These are phyloP conservation scores for Albugo candida DNA, from an alignment of 352 stramenopile species.

Conservation along the genomic window DNA sequence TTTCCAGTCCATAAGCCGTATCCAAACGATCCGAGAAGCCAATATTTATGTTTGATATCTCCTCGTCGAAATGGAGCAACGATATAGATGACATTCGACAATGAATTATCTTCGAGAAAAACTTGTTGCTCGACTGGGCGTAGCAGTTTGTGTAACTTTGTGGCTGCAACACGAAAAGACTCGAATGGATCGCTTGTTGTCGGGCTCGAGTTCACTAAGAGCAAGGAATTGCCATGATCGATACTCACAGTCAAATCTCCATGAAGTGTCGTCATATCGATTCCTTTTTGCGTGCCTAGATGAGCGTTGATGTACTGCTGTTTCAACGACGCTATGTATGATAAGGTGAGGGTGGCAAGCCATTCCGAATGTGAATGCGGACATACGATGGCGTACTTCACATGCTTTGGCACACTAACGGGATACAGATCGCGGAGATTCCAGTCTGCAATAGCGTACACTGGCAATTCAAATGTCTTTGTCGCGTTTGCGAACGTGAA, in stretches of 20 bases:
- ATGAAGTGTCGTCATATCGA: slow-evolving; percentile 24
- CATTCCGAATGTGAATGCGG: slow-evolving; percentile 46
- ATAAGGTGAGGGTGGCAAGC: slow-evolving; percentile 42
- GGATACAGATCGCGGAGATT: slow-evolving; percentile 51
- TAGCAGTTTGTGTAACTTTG: slow-evolving; percentile 42
- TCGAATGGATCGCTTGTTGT: slow-evolving; percentile 32
- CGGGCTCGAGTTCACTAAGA: slow-evolving; percentile 36
- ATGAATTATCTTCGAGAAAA: slow-evolving; percentile 5
- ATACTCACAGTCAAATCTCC: slow-evolving; percentile 22
- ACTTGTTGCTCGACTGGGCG: slow-evolving; percentile 13
- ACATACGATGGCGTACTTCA: slow-evolving; percentile 59
- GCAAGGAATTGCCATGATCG: slow-evolving; percentile 23
- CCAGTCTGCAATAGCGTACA: slow-evolving; percentile 40
- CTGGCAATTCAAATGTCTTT: too few species aligned
- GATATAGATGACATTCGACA: slow-evolving; percentile 50
- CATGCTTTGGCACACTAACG: slow-evolving; percentile 30
- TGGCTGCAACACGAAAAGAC: slow-evolving; percentile 35
- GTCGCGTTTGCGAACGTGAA: too few species aligned
- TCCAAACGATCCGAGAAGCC: slow-evolving; percentile 37
- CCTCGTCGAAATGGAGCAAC: slow-evolving; percentile 36
- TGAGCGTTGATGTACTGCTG: slow-evolving; percentile 47
- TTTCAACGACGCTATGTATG: slow-evolving; percentile 47
- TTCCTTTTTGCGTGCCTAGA: slow-evolving; percentile 36
- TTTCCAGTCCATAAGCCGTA: slow-evolving; percentile 9
- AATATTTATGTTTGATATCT: slow-evolving; percentile 57